Evolutionary conservation across 2,329 filamentous ascomycete genomes (phyloP).

Genomic region (Epichloe gansuensis): DNA sequence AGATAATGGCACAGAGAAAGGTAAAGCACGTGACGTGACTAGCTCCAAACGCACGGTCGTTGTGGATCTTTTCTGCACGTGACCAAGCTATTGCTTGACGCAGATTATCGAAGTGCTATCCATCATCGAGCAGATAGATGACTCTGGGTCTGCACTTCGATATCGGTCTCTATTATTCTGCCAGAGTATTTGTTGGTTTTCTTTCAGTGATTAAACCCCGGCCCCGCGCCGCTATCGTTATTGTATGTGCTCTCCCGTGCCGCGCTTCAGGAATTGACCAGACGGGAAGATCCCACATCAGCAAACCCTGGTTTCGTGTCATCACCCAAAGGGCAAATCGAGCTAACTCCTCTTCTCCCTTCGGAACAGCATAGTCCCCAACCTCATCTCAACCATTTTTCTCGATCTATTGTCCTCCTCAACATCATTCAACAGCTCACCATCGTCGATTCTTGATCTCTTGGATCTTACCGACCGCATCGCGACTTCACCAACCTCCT

Average conservation of each 20-base stretch:
- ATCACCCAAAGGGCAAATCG: not conserved
- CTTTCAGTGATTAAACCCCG: constrained; percentile 21
- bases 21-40: not conserved
- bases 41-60: not conserved
- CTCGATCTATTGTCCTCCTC: constrained; percentile 3
- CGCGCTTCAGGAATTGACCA: not conserved
- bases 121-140: not conserved
- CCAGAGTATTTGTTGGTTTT: constrained; percentile 28
- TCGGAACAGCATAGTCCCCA: constrained; percentile 1
- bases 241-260: constrained; percentile 14
- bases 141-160: constrained; percentile 13
- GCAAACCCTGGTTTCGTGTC: constrained; percentile 5
- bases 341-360: constrained; percentile 5
- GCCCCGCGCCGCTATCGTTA: constrained; percentile 22
- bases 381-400: constrained; percentile 2
- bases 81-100: not conserved
- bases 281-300: constrained; percentile 2
- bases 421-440: not conserved
- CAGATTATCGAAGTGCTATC: constrained; percentile 1
- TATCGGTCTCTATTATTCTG: constrained; percentile 27
- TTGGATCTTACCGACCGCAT: constrained; percentile 3
- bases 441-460: not conserved
- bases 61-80: not conserved
- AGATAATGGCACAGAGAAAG: too few species aligned
- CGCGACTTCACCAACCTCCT: constrained; percentile 5